Conservation (phyloP, 805 yeast species). For the Nakazawaea ishiwadae region DNA sequence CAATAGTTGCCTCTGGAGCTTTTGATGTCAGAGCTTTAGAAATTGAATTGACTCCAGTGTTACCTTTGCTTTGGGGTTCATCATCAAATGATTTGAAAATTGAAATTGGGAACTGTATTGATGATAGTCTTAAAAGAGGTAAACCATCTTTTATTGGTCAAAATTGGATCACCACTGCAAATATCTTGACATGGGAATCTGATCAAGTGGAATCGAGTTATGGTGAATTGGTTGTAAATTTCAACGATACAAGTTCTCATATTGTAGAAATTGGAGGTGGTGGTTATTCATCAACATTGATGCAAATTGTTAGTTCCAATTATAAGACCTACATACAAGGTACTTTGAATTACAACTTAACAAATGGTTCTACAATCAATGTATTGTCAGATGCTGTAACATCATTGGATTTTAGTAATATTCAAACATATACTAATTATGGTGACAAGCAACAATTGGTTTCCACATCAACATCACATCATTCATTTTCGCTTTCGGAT, state of each 20-base stretch:
- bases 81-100: constrained; percentile 34
- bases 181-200: constrained; percentile 50
- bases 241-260: constrained; percentile 26
- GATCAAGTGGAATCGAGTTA: constrained; percentile 29
- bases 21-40: constrained; percentile 70
- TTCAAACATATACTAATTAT: constrained; percentile 30
- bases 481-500: constrained; percentile 22
- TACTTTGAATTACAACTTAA: constrained; percentile 31
- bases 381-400: constrained; percentile 26
- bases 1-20: constrained; percentile 69
- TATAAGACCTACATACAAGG: constrained; percentile 30
- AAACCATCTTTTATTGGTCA: constrained; percentile 34
- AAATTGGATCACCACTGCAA: constrained; percentile 61
- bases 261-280: constrained; percentile 34
- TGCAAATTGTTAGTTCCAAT: constrained; percentile 34
- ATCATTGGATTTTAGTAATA: constrained; percentile 29
- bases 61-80: constrained; percentile 63
- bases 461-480: constrained; percentile 20
- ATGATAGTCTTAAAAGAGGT: constrained; percentile 26
- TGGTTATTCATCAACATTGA: constrained; percentile 16
- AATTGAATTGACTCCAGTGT: constrained; percentile 62
- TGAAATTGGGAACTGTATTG: constrained; percentile 49
- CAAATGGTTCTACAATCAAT: constrained; percentile 31
- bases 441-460: constrained; percentile 36
- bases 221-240: constrained; percentile 31